Conservation (phyloP, 2,329 filamentous ascomycete species). For the Pezicula carpinea region DNA sequence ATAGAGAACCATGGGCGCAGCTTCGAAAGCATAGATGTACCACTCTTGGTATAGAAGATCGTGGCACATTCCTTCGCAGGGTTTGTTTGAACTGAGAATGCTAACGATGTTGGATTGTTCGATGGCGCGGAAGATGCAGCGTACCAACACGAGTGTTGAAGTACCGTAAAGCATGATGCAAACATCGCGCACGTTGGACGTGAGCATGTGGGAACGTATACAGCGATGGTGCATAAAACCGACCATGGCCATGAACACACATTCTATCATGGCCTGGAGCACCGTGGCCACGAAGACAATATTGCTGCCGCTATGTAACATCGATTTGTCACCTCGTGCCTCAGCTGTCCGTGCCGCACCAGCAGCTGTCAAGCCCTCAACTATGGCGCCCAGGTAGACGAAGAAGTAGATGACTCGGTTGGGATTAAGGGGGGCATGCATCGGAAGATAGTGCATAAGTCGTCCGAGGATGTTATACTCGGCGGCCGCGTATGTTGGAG, state of each 20-base stretch:
- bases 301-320: conserved; percentile 21
- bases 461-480: conserved; percentile 33
- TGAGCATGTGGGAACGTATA: conserved; percentile 17
- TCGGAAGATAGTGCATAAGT: conserved; percentile 33
- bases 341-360: conserved; percentile 25
- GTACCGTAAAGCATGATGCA: conserved; percentile 33
- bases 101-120: conserved; percentile 23
- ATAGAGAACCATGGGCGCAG: conserved; percentile 31
- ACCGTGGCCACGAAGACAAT: conserved; percentile 26
- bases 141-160: conserved; percentile 28
- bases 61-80: conserved; percentile 22
- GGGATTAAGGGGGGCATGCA: conserved; percentile 33
- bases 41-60: conserved; percentile 30
- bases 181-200: conserved; percentile 27
- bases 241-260: conserved; percentile 14
- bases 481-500: conserved; percentile 33
- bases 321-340: conserved; percentile 13
- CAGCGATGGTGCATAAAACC: conserved; percentile 24
- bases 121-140: conserved; percentile 32
- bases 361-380: conserved; percentile 29
- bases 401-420: conserved; percentile 31
- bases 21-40: conserved; percentile 33
- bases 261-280: conserved; percentile 30
- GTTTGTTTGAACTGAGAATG: conserved; percentile 15
- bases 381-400: conserved; percentile 30